Evolutionary conservation across 352 stramenopile species (phyloP).

Genomic region (Phytopythium montanum): DNA sequence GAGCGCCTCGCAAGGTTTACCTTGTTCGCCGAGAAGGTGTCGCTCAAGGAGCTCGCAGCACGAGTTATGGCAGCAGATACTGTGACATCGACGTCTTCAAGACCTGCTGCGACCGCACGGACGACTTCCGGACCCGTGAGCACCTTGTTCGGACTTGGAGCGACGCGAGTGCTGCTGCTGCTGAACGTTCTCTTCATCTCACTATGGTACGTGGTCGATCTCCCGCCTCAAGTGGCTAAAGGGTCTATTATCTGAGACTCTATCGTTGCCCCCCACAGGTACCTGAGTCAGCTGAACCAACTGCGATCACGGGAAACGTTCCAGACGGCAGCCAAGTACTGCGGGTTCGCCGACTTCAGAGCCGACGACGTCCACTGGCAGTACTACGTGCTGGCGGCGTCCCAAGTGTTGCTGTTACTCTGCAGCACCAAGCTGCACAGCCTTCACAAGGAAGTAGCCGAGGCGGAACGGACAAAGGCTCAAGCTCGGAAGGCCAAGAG

Average conservation of each 20-base stretch:
- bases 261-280: not conserved
- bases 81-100: slow-evolving; percentile 17
- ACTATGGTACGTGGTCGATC: slow-evolving; percentile 46
- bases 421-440: slow-evolving; percentile 61
- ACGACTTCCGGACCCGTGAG: slow-evolving; percentile 12
- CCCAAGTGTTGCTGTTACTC: slow-evolving; percentile 59
- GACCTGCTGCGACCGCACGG: not conserved
- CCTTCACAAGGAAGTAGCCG: slow-evolving; percentile 27
- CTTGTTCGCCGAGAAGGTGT: slow-evolving; percentile 55
- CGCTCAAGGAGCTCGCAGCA: slow-evolving; percentile 45
- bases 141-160: slow-evolving; percentile 39
- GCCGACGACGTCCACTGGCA: slow-evolving; percentile 37
- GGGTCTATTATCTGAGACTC: not conserved
- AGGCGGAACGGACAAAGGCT: slow-evolving; percentile 1
- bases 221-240: no score
- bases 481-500: slow-evolving; percentile 6
- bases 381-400: slow-evolving; percentile 63
- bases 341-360: slow-evolving; percentile 58
- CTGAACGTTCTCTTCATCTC: slow-evolving; percentile 46
- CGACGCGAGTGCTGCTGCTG: slow-evolving; percentile 39
- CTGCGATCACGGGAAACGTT: slow-evolving; percentile 13
- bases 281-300: slow-evolving; percentile 8
- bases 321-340: slow-evolving; percentile 42
- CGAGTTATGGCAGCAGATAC: slow-evolving; percentile 5
- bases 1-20: slow-evolving; percentile 63